Conservation (phyloP, 2,329 filamentous ascomycete species). For the Waltergamsia citrina region DNA sequence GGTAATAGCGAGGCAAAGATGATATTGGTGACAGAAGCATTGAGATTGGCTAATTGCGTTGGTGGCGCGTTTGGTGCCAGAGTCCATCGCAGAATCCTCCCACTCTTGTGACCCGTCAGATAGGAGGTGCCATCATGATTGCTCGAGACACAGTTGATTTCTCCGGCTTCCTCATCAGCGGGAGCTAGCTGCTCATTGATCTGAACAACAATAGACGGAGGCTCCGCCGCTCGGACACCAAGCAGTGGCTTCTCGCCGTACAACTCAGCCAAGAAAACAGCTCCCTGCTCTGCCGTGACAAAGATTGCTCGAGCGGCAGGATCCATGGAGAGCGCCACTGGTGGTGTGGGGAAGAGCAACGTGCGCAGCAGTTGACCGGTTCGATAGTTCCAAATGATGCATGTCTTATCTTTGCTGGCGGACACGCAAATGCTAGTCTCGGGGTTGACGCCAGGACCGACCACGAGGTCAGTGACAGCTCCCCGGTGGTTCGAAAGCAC, state of each 20-base stretch:
- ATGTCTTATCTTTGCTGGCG: constrained; percentile 75
- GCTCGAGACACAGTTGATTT: constrained; percentile 57
- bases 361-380: constrained; percentile 71
- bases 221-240: constrained; percentile 37
- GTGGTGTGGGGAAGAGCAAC: constrained; percentile 65
- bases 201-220: constrained; percentile 49
- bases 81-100: constrained; percentile 75
- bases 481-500: constrained; percentile 72
- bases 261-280: constrained; percentile 71
- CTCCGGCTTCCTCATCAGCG: constrained; percentile 52
- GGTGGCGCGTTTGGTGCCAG: constrained; percentile 60
- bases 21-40: constrained; percentile 76
- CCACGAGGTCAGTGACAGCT: constrained; percentile 55
- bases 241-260: constrained; percentile 47
- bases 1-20: constrained; percentile 56
- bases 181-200: constrained; percentile 43
- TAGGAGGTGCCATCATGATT: constrained; percentile 77
- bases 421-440: constrained; percentile 78
- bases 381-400: constrained; percentile 87
- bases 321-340: constrained; percentile 67
- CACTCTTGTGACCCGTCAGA: constrained; percentile 71
- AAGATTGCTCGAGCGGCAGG: constrained; percentile 78
- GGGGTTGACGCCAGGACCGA: constrained; percentile 56
- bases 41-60: constrained; percentile 60
- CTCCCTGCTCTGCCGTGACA: constrained; percentile 70